Base-by-base conservation (phyloP, 1,284 basidiomycete species). In the Cutaneotrichosporon sp. region DNA sequence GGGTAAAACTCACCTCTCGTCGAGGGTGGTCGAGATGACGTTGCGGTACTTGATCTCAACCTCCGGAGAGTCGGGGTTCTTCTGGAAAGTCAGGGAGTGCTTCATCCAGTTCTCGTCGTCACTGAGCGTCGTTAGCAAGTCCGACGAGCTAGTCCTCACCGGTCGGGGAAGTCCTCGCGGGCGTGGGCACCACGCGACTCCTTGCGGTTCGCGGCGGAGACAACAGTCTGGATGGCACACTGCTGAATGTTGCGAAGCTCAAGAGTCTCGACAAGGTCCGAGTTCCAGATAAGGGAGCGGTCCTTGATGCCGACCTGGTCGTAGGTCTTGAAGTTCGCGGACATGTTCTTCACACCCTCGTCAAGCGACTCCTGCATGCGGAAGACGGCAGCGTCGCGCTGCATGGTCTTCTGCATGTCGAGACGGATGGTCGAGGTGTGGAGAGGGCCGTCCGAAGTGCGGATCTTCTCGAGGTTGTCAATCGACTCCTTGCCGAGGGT, bases 381-480 rank as follows among this genome's bases (percentile, higher is more conserved):
- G 85, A 94, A 94, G 67, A 94, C 92, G 68, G 91, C 92, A 56
- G 91, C 92, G 79, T 95, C 91, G 52, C 87, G 80, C 81, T 99
- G 95, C 95, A 99, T 99, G 56, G 93, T 92, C 84, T 97, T 97
- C 81, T 99, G 97, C 93, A 99, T 95, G 75, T 92, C 88, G 65
- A 97, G 80, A 68, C 97, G 87, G 78, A 99, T 90, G 76, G 95
- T 86, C 22, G 93, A 89, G 47, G 95, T 99, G 52, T 91, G 84
- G 72, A 90, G 86, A 38, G 90, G 84, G 34, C 97, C 97, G 72
- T 87, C 83, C 10, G 92, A 82, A 60, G 86, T 91, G 71, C 91
- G 88, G 73, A 95, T 89, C 81, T 90, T 85, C 83, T 99, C 97
- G 72, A 99, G 83, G 82, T 91, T 89, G 73, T 91, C 90, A 67